Conservation (phyloP, 2,329 filamentous ascomycete genomes). For the Trichoderma cornu-damae region DNA sequence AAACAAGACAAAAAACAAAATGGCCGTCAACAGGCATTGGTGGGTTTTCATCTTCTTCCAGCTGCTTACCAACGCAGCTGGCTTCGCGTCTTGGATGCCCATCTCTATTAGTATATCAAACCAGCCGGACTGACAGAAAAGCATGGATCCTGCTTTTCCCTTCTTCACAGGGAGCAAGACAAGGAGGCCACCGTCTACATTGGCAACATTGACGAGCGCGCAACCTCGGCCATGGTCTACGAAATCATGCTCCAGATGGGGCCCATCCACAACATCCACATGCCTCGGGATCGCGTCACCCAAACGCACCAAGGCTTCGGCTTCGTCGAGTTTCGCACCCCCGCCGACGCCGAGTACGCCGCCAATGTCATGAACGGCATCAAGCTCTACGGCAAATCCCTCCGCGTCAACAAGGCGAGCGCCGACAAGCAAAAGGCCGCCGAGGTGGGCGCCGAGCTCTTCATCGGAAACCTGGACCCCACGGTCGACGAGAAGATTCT, state of each 20-base stretch:
- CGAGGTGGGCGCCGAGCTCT: slow-evolving; percentile 93
- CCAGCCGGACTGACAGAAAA: too few relatives aligned
- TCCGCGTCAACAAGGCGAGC: slow-evolving; percentile 87
- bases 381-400: slow-evolving; percentile 85
- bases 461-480: slow-evolving; percentile 89
- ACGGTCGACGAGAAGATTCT: slow-evolving; percentile 95
- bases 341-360: slow-evolving; percentile 94
- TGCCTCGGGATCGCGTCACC: slow-evolving; percentile 96
- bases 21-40: slow-evolving; percentile 72
- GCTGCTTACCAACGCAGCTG: neutral
- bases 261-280: slow-evolving; percentile 94
- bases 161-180: slow-evolving; percentile 73
- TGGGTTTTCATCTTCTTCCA: slow-evolving; percentile 36
- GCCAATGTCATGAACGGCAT: slow-evolving; percentile 96
- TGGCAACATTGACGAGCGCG: slow-evolving; percentile 96
- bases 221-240: slow-evolving; percentile 84
- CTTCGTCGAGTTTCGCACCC: slow-evolving; percentile 96
- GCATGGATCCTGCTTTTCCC: neutral
- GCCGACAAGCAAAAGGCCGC: slow-evolving; percentile 93
- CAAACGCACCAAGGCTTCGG: slow-evolving; percentile 97
- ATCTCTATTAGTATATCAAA: too few relatives aligned
- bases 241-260: slow-evolving; percentile 98
- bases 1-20: too few relatives aligned
- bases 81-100: neutral
- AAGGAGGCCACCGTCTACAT: slow-evolving; percentile 98